A percentile compares a stretch with the other conserved stretches of the same genome.
Evolutionary conservation across 306 rosid genomes (phyloP).

Genomic region (Spatholobus suberectus): DNA sequence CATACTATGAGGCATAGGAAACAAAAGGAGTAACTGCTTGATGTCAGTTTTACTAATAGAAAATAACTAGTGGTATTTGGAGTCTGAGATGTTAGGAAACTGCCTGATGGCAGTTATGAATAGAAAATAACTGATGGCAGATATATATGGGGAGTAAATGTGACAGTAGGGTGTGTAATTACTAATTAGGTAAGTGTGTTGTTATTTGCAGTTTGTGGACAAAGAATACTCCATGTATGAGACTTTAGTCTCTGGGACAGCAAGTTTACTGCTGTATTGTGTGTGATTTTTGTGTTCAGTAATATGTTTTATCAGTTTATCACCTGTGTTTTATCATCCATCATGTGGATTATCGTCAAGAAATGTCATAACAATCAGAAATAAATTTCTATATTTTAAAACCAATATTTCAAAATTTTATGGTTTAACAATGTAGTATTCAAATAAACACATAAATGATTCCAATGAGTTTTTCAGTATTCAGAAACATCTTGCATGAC

Average conservation of each 20-base stretch:
- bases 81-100: too few species aligned
- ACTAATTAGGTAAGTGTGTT: background rate
- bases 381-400: background rate
- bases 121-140: background rate
- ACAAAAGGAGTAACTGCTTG: background rate
- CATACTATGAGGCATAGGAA: background rate
- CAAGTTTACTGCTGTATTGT: background rate
- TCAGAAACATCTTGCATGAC: background rate
- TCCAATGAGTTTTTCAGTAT: background rate
- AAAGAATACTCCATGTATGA: background rate
- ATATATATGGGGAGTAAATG: background rate
- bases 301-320: too few species aligned
- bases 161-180: background rate
- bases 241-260: background rate
- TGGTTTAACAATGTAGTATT: background rate
- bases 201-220: background rate
- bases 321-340: background rate
- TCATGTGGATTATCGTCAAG: background rate
- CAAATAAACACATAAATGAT: background rate
- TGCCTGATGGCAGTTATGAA: too few species aligned
- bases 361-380: background rate
- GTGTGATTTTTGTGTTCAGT: background rate
- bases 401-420: background rate
- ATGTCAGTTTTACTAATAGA: too few species aligned
- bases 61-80: background rate